Conservation (phyloP, 805 yeast species). For the Blastobotrys peoriensis region DNA sequence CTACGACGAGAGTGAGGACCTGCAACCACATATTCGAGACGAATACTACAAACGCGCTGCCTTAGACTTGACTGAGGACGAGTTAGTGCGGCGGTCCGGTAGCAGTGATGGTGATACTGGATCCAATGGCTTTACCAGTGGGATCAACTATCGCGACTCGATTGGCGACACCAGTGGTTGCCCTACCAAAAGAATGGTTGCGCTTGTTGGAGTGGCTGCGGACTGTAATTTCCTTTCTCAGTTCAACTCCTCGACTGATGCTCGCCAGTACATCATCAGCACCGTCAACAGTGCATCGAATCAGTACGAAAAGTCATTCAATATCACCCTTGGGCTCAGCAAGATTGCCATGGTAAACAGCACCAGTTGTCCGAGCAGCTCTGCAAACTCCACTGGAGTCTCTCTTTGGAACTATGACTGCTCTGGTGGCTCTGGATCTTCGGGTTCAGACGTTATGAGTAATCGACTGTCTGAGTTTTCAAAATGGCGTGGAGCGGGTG, state of each 20-base stretch:
- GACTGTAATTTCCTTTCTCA: conserved; percentile 30
- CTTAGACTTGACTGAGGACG: conserved; percentile 2
- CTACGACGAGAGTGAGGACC: neutral
- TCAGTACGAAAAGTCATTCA: conserved; percentile 31
- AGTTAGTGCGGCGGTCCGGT: conserved; percentile 12
- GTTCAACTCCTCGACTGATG: conserved; percentile 24
- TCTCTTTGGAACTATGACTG: conserved; percentile 28
- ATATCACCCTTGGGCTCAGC: conserved; percentile 31
- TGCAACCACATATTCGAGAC: neutral
- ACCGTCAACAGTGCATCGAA: conserved; percentile 31
- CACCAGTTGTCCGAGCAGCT: conserved; percentile 21
- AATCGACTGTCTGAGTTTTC: conserved; percentile 27
- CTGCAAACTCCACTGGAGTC: conserved; percentile 7
- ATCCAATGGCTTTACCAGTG: conserved; percentile 23
- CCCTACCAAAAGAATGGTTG: conserved; percentile 26
- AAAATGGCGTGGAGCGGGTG: conserved; percentile 27
- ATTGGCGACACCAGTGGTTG: conserved; percentile 31
- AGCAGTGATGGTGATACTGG: conserved; percentile 21
- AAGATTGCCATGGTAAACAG: conserved; percentile 25
- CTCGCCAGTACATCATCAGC: conserved; percentile 27
- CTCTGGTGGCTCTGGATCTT: conserved; percentile 9
- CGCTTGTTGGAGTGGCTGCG: conserved; percentile 33
- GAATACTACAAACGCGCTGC: neutral
- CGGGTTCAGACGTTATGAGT: conserved; percentile 18
- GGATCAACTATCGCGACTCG: conserved; percentile 18